Evolutionary conservation across 1,284 basidiomycete species (phyloP).

Genomic region (Thelephora terrestris): DNA sequence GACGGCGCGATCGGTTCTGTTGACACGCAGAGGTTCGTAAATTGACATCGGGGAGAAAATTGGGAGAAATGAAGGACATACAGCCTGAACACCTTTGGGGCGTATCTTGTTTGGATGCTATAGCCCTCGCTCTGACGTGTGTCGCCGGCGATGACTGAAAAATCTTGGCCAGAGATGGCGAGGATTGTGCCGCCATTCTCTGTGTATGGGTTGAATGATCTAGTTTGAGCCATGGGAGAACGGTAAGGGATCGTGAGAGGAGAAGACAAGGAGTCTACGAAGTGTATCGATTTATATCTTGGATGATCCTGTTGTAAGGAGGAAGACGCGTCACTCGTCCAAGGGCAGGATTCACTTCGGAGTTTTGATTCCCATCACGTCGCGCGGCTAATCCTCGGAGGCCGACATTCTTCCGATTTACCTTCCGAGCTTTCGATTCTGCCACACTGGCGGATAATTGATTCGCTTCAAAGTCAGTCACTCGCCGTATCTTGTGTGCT

Average conservation of each 20-base stretch:
- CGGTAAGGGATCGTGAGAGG: conserved; percentile 28
- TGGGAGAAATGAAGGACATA: conserved; percentile 27
- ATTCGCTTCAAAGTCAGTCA: too few species aligned
- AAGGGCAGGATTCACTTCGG: not conserved
- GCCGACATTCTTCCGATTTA: too few species aligned
- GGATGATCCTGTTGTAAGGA: not conserved
- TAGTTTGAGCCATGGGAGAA: conserved; percentile 32
- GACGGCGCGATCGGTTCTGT: conserved; percentile 85
- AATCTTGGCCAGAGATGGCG: conserved; percentile 87
- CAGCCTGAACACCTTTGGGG: conserved; percentile 84
- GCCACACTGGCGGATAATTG: too few species aligned
- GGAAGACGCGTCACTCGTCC: not conserved
- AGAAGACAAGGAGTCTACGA: conserved; percentile 2
- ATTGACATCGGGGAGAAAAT: not conserved
- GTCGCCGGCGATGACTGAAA: conserved; percentile 89
- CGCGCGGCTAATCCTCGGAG: too few species aligned
- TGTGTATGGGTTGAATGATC: conserved; percentile 78
- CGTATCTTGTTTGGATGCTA: conserved; percentile 92
- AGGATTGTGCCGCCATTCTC: conserved; percentile 93
- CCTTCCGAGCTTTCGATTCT: too few species aligned
- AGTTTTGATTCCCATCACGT: not conserved
- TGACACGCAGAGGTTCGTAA: conserved; percentile 6
- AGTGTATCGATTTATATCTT: conserved; percentile 1
- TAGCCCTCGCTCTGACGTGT: conserved; percentile 92
- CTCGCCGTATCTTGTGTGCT: too few species aligned